A percentile compares a stretch with the other conserved stretches of the same genome.
Conservation (phyloP, 1,284 basidiomycete species). For the Microbotryum scabiosae region DNA sequence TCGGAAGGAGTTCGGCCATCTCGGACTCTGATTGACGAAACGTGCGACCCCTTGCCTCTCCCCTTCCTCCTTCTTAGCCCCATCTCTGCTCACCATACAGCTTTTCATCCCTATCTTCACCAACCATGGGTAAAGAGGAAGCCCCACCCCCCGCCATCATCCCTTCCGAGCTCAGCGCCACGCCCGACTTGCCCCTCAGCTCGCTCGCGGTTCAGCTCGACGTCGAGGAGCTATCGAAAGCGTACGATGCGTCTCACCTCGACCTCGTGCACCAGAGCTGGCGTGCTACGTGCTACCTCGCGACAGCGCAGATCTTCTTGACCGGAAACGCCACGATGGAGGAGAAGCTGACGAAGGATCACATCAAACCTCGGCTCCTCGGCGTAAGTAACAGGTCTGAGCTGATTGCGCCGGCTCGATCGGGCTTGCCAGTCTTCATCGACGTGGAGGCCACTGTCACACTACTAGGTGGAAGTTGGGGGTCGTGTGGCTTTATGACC, state of each 20-base stretch:
- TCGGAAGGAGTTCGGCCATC: too few species aligned
- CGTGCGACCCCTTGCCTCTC: too few species aligned
- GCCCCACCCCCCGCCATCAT: conserved; percentile 21
- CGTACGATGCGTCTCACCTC: conserved; percentile 33
- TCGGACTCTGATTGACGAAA: too few species aligned
- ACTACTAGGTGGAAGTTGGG: too few species aligned
- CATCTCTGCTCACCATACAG: too few species aligned
- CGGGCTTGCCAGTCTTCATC: too few species aligned
- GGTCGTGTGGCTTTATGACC: too few species aligned
- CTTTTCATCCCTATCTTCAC: too few species aligned
- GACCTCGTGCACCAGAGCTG: conserved; percentile 43
- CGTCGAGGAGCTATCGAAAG: conserved; percentile 17
- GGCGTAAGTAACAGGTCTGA: neutral
- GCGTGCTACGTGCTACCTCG: conserved; percentile 37
- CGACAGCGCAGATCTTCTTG: conserved; percentile 53
- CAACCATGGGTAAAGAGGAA: neutral
- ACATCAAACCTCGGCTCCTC: conserved; percentile 29
- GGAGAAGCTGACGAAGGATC: conserved; percentile 31
- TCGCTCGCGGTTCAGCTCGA: conserved; percentile 42
- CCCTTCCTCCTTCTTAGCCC: too few species aligned
- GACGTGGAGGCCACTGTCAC: too few species aligned
- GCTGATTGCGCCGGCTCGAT: too few species aligned
- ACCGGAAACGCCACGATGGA: conserved; percentile 56
- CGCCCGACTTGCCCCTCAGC: conserved; percentile 20
- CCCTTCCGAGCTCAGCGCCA: conserved; percentile 6